Evolutionary conservation across 805 yeast species (phyloP).

Genomic region (Nakazawaea ishiwadae): DNA sequence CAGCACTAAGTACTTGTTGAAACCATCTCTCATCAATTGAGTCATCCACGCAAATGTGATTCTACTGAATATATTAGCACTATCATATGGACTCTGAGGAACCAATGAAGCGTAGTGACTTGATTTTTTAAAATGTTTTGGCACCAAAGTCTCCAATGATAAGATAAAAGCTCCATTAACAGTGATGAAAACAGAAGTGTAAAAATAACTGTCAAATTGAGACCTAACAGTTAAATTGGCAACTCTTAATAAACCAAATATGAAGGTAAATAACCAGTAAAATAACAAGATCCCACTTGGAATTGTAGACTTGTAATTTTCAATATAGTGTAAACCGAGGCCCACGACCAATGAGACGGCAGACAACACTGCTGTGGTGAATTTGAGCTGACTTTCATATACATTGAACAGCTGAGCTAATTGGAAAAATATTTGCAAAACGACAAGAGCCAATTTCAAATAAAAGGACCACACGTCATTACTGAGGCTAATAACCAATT

Average conservation of each 20-base stretch:
- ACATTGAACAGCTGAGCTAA: conserved; percentile 15
- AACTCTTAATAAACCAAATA: conserved; percentile 43
- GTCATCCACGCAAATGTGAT: conserved; percentile 59
- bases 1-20: conserved; percentile 36
- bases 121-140: conserved; percentile 14
- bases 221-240: conserved; percentile 35
- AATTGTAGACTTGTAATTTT: conserved; percentile 32
- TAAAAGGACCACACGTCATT: conserved; percentile 34
- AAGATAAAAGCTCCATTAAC: conserved; percentile 38
- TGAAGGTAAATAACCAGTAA: conserved; percentile 43
- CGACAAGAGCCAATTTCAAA: conserved; percentile 35
- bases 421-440: conserved; percentile 35
- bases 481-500: conserved; percentile 22
- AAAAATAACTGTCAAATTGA: conserved; percentile 18
- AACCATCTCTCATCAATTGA: conserved; percentile 51
- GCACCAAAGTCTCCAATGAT: conserved; percentile 37
- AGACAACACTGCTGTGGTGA: conserved; percentile 23
- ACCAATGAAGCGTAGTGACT: conserved; percentile 23
- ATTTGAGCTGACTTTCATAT: conserved; percentile 8
- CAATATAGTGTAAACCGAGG: conserved; percentile 40
- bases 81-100: conserved; percentile 38
- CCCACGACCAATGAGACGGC: conserved; percentile 46
- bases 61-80: conserved; percentile 46
- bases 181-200: conserved; percentile 27
- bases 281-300: conserved; percentile 34